These are phyloP conservation scores for Aegilops speltoides DNA, from an alignment of 176 grass and related monocot species.

Conservation along the genomic window DNA sequence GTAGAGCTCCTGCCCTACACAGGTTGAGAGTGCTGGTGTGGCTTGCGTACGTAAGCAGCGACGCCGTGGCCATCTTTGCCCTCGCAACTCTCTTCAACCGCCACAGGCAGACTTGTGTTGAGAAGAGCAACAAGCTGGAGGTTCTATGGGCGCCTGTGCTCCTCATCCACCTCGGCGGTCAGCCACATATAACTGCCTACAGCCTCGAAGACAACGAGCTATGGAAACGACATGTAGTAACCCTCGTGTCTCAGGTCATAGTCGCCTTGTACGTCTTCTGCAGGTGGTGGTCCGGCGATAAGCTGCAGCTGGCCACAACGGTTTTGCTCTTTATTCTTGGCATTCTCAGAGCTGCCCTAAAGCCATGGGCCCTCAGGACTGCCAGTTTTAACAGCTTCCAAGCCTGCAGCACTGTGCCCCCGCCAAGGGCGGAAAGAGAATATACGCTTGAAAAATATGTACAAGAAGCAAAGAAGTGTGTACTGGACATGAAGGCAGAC, in stretches of 20 bases:
- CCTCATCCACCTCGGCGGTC: neutral
- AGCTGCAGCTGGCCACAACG: neutral
- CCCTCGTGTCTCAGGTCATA: neutral
- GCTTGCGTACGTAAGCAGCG: neutral
- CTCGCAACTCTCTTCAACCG: neutral
- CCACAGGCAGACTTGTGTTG: neutral
- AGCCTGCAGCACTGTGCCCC: no score
- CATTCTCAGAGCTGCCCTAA: neutral
- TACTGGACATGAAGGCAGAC: neutral
- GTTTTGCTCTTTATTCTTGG: neutral
- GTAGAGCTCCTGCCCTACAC: rapidly evolving
- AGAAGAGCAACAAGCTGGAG: neutral
- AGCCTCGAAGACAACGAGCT: neutral
- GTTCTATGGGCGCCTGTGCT: neutral
- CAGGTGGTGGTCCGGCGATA: neutral
- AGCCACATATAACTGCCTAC: neutral
- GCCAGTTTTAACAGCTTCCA: neutral
- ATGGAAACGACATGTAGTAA: neutral
- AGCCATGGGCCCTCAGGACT: neutral
- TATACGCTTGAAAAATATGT: neutral
- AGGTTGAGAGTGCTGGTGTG: neutral
- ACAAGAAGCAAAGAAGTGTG: neutral
- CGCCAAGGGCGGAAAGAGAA: rapidly evolving
- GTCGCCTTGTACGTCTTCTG: neutral
- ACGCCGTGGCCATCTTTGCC: neutral